Base-by-base conservation (phyloP, 177 flowering plant species). In the Tripterygium wilfordii region DNA sequence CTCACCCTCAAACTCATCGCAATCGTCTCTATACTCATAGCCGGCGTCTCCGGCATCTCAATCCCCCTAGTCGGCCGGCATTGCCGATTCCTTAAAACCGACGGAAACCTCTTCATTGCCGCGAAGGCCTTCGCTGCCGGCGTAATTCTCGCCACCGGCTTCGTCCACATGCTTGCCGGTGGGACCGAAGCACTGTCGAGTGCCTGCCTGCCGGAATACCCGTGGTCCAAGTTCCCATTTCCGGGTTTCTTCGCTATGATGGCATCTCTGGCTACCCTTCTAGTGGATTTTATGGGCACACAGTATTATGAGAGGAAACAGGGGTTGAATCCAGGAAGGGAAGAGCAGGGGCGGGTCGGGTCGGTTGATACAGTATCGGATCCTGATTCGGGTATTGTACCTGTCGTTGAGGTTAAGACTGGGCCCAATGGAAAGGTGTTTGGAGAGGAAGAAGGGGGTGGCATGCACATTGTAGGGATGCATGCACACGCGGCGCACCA, bases 41-140 rank as follows among this genome's bases (percentile, higher is more conserved):
- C 92, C 5, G 97, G 99, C 3, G 64, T 73, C 0, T 48, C 47
- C 24, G 99, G 99, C 1, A 64, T 92, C 5, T 71, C 92, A 8
- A 64, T 85, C 3, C 99, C 99, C 1, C 72, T 92, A 5, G 29
- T 82, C 7, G 99, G 99, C 7, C 78, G 57, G 62, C 72, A 75
- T 32, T 65, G 80, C 20, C 56, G 72, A 3, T 74, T 84, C 49
- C 70, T 92, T 12, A 54, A 67, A 7, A 70, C 96, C 1, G 92
- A 92, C 33, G 70, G 97, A 8, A 81, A 77, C 51, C 57, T 83
- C 27, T 86, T 92, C 53, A 69, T 81, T 4, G 82, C 80, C 0
- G 86, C 92, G 5, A 92, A 89, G 55, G 97, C 99, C 26, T 92
- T 92, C 31, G 99, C 97, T 0, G 99, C 97, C 5, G 99, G 99